Base-by-base conservation (phyloP, 2,329 filamentous ascomycete species). In the Beauveria australis region DNA sequence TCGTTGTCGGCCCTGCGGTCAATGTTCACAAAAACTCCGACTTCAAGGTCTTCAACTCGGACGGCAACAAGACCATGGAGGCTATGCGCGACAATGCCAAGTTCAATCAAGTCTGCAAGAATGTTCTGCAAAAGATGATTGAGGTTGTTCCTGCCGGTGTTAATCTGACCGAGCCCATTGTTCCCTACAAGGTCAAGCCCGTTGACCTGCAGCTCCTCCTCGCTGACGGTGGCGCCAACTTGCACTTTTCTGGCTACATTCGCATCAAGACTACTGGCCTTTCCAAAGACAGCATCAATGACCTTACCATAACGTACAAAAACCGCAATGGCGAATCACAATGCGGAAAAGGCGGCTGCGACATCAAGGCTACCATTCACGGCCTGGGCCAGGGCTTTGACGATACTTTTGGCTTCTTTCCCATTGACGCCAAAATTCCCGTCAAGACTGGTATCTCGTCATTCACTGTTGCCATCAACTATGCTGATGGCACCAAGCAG, bases 391-490 rank as follows among this genome's bases (percentile, higher is more conserved):
- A 73, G 47, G 84, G 84, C 2, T 83, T 87, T 58, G 84, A 87
- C 67, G 83, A 87, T 62, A 80, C 73, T 9, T 87, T 87, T 67
- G 74, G 75, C 58, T 83, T 83, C 70, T 81, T 76, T 64, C 78
- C 76, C n/a, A 71, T 81, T 43, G 65, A 71, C n/a, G 65, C 69
- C 30, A 72, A 81, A 60, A 79, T 92, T 66, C 70, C 82, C 63
- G 75, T 83, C 65, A 72, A 81, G 61, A 75, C 81, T 61, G 78
- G 88, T 64, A 82, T 90, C 72, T 80, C 87, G 46, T 79, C 86
- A 64, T 82, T 89, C 74, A 77, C 76, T 63, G 68, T 85, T 67
- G 71, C 80, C 2, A 67, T 86, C 57, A 80, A 77, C 60, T 72
- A 76, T 58, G 74, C 72, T 3, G 76, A 78, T 62, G 82, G 81